Base-by-base conservation (phyloP, 2,329 filamentous ascomycete species). In the Aspergillus luchuensis region DNA sequence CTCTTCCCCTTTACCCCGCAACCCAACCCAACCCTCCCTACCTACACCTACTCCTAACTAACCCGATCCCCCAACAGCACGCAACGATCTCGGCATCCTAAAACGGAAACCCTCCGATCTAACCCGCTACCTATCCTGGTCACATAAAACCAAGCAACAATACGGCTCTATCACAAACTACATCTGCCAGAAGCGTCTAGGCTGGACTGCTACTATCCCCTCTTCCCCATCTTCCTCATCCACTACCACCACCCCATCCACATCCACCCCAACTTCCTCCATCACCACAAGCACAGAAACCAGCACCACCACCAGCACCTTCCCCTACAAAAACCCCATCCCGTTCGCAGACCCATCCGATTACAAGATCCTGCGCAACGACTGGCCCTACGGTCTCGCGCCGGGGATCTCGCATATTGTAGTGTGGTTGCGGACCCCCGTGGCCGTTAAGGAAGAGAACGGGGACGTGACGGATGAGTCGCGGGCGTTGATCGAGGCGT, bases 371-470 rank as follows among this genome's bases (percentile, higher is more conserved):
- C 75, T 88, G 50, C 76, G 76, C 47, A 89, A 89, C 67, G 86
- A 89, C 71, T 89, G 86, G 86, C 84, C 85, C 1, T 89, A 89
- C 71, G 85, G 84, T 3, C 67, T 87, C 17, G 80, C 75, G 1
- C 69, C 77, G 1, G 84, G 82, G 3, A 84, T 88, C 63, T 73
- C 69, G 15, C 86, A 89, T 69, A 72, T 88, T 0, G 75, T 84
- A 5, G 81, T 88, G 23, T 88, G 86, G 86, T 71, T 80, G 33
- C 83, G 83, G 57, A 82, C 79, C 5, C 78, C 79, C 0, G 79
- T 85, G 19, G 71, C 79, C 2, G 78, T 80, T 3, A 77, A 81
- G 61, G 72, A 76, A 15, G 70, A 72, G 0, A 76, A 74, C 53
- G 83, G 83, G 6, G 79, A 85, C 69, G 69, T 85, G 63, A 84